Evolutionary conservation across 169 alveolate genomes (phyloP).

Genomic region (Plasmodium berghei): DNA sequence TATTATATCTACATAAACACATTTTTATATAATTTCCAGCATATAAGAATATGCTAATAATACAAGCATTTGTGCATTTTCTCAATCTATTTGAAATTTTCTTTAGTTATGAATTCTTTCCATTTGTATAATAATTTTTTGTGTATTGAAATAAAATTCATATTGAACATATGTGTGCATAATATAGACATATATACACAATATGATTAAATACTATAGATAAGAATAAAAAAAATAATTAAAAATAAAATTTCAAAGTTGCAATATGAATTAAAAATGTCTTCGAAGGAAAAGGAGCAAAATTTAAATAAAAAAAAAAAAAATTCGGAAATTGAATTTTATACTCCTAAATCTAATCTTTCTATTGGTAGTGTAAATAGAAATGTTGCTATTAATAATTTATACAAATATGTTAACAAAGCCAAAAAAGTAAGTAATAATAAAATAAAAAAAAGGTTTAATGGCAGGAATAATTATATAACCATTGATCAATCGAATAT

Average conservation of each 20-base stretch:
- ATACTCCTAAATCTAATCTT: constrained; percentile 64
- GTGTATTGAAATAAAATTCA: too few relatives aligned
- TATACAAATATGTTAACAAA: constrained; percentile 46
- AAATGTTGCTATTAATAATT: constrained; percentile 33
- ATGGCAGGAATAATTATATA: not conserved
- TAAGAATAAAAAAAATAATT: not conserved
- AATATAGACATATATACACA: not conserved
- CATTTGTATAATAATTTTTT: too few relatives aligned
- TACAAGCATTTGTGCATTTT: too few relatives aligned
- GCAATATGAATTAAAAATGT: constrained; percentile 12
- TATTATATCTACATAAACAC: too few relatives aligned
- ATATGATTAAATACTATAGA: not conserved
- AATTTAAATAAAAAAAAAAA: constrained; percentile 18
- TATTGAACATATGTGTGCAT: not conserved
- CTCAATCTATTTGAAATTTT: too few relatives aligned
- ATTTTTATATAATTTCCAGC: too few relatives aligned
- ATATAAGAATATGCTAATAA: too few relatives aligned
- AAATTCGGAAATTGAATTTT: constrained; percentile 35
- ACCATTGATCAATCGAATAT: constrained; percentile 1
- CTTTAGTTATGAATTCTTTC: too few relatives aligned
- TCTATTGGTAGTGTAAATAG: constrained; percentile 39
- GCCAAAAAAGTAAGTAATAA: not conserved
- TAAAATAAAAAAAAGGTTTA: constrained; percentile 13
- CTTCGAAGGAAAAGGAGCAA: not conserved
- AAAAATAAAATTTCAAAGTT: not conserved